These are phyloP conservation scores for Rhodotorula mucilaginosa DNA, from an alignment of 1,284 basidiomycete genomes.

Conservation along the genomic window DNA sequence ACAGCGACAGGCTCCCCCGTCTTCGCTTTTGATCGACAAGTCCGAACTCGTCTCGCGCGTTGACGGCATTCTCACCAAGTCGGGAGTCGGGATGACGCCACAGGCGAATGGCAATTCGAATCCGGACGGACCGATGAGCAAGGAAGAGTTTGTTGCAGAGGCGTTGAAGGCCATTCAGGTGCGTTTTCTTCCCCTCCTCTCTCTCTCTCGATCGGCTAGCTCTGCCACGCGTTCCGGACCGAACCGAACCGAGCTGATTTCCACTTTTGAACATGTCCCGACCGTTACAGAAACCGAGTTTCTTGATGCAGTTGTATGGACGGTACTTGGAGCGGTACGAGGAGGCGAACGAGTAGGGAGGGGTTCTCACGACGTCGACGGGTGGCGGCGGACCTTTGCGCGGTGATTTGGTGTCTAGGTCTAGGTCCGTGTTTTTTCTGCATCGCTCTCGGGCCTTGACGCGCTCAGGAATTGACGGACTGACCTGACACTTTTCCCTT, in stretches of 20 bases:
- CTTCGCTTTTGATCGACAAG: slow-evolving; percentile 1
- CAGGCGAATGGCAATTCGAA: slow-evolving; percentile 41
- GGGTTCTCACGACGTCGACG: not conserved
- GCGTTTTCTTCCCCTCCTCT: slow-evolving; percentile 44
- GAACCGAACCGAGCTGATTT: not conserved
- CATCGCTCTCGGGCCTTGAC: too few relatives aligned
- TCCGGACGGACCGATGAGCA: slow-evolving; percentile 51
- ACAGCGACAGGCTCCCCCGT: slow-evolving; percentile 48
- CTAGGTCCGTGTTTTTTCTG: too few relatives aligned
- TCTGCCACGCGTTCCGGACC: too few relatives aligned
- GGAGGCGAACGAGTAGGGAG: slow-evolving; percentile 12
- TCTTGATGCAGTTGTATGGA: slow-evolving; percentile 36
- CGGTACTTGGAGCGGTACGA: slow-evolving; percentile 35
- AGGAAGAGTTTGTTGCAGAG: slow-evolving; percentile 65
- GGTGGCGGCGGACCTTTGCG: too few relatives aligned
- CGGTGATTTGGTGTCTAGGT: too few relatives aligned
- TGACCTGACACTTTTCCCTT: too few relatives aligned
- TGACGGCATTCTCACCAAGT: slow-evolving; percentile 40
- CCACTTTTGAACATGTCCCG: not conserved
- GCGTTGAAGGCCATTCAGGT: slow-evolving; percentile 68
- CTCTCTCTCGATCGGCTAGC: not conserved
- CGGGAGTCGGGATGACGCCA: slow-evolving; percentile 48
- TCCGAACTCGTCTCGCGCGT: slow-evolving; percentile 20
- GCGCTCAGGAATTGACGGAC: too few relatives aligned
- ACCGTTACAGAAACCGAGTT: slow-evolving; percentile 26